Conservation (phyloP, 2,329 filamentous ascomycete species). For the Madurella mycetomatis region DNA sequence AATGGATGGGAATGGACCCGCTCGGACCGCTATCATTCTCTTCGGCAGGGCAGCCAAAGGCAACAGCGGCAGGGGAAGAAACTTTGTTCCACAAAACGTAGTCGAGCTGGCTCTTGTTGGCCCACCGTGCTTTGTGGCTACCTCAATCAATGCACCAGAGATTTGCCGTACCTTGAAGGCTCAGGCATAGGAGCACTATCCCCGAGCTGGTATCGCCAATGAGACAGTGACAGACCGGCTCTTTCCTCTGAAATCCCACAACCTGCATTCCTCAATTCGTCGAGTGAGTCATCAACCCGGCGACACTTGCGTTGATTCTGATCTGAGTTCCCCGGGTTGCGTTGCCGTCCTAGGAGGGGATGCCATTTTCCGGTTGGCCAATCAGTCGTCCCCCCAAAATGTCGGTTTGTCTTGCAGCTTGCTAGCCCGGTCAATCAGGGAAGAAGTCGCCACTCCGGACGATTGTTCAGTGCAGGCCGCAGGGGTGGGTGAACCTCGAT, state of each 20-base stretch:
- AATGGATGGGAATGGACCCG: background rate
- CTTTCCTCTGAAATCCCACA: background rate
- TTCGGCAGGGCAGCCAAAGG: background rate
- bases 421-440: too few relatives aligned
- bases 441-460: too few relatives aligned
- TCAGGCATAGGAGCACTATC: background rate
- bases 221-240: background rate
- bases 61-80: background rate
- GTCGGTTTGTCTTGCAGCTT: background rate
- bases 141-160: background rate
- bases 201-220: background rate
- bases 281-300: conserved; percentile 23
- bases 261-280: conserved; percentile 3
- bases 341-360: background rate
- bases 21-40: conserved; percentile 2
- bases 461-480: too few relatives aligned
- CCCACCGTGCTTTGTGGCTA: background rate
- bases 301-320: background rate
- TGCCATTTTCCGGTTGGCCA: background rate
- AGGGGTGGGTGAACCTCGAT: background rate
- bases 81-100: background rate
- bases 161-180: background rate
- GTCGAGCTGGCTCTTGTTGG: too few relatives aligned
- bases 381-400: background rate
- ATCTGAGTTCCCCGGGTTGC: background rate